Evolutionary conservation across 176 grass and related monocot species (phyloP).

Genomic region (Rhynchospora tenuis): DNA sequence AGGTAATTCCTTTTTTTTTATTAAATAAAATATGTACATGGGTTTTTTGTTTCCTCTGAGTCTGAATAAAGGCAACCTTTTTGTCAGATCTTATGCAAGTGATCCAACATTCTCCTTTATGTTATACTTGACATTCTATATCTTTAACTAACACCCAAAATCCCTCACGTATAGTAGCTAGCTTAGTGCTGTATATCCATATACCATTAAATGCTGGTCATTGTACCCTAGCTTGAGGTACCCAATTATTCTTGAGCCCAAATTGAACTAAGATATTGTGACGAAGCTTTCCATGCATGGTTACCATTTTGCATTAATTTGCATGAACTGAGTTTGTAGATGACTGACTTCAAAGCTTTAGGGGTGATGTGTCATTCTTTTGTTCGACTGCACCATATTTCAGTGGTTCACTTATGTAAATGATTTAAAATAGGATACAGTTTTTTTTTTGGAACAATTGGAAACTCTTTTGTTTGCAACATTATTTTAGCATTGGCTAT

Average conservation of each 20-base stretch:
- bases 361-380: neutral
- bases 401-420: neutral
- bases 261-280: neutral
- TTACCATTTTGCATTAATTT: neutral
- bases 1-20: slow-evolving; percentile 34
- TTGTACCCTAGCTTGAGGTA: neutral
- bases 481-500: neutral
- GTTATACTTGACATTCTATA: neutral
- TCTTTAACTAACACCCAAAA: neutral
- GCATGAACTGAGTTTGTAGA: neutral
- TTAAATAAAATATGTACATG: slow-evolving; percentile 8
- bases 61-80: neutral
- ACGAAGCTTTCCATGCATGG: neutral
- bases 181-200: neutral
- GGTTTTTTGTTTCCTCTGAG: neutral
- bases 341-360: neutral
- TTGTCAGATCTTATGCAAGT: neutral
- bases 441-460: neutral
- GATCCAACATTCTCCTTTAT: neutral
- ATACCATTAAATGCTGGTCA: neutral
- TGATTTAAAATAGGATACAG: neutral
- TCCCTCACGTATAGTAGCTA: neutral
- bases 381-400: neutral
- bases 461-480: neutral
- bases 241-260: neutral